Evolutionary conservation across 257 asterid species (phyloP).

Genomic region (Nicotiana paniculata): DNA sequence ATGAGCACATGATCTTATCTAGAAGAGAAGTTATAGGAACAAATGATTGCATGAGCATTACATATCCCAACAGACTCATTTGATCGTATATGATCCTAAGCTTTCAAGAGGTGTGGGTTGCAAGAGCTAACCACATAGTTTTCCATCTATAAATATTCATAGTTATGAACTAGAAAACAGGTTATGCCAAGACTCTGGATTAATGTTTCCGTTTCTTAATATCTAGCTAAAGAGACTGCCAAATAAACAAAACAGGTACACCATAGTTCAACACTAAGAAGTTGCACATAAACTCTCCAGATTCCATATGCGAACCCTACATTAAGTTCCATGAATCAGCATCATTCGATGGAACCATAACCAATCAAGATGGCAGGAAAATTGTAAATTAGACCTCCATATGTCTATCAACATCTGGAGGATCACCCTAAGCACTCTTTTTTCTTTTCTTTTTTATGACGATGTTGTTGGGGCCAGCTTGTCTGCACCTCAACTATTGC

Average conservation of each 20-base stretch:
- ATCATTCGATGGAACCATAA: neutral
- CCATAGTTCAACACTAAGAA: neutral
- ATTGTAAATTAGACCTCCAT: neutral
- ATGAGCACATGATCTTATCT: too few species aligned
- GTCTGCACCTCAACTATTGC: too few species aligned
- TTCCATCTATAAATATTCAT: neutral
- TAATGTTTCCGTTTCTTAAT: neutral
- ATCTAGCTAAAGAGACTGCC: neutral
- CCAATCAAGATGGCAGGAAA: neutral
- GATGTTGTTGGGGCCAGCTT: too few species aligned
- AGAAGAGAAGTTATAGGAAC: neutral
- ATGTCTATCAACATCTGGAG: neutral
- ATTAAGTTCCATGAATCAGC: neutral
- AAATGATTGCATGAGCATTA: neutral
- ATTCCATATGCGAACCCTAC: neutral
- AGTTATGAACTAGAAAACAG: neutral
- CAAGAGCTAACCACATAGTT: neutral
- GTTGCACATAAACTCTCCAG: neutral
- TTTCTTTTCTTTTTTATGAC: neutral
- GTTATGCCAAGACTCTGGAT: neutral
- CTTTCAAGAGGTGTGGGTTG: neutral
- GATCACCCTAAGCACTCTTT: neutral
- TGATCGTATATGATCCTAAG: neutral
- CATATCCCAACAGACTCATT: neutral
- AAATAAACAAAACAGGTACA: neutral